Percentiles rank a stretch among this genome's conserved stretches.
Conservation (phyloP, 2,329 filamentous ascomycete species). For the Iodosphaeria phyllophila region DNA sequence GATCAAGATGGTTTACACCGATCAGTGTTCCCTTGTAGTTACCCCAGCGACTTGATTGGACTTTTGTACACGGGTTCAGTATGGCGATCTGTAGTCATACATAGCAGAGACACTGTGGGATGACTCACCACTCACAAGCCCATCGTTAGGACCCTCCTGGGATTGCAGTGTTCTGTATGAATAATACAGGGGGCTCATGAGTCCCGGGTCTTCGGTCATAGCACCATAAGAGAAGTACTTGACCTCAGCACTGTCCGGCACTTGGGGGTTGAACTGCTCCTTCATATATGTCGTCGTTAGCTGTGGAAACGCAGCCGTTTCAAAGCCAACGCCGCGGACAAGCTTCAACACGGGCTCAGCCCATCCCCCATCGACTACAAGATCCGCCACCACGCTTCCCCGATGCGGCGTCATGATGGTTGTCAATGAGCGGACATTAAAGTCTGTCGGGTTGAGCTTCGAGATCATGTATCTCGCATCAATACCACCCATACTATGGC, state of each 20-base stretch:
- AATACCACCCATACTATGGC: slow-evolving; percentile 49
- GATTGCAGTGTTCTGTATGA: slow-evolving; percentile 29
- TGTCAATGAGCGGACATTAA: slow-evolving; percentile 30
- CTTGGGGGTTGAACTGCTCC: slow-evolving; percentile 37
- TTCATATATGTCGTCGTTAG: slow-evolving; percentile 39
- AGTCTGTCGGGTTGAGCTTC: slow-evolving; percentile 24
- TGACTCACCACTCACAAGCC: slow-evolving; percentile 51
- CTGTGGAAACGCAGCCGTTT: slow-evolving; percentile 41
- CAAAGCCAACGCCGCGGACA: slow-evolving; percentile 30
- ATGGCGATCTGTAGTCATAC: too few species aligned
- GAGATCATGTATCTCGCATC: slow-evolving; percentile 49
- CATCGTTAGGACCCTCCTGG: slow-evolving; percentile 42
- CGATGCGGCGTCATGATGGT: slow-evolving; percentile 37
- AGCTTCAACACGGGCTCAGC: slow-evolving; percentile 27
- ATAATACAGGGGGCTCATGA: slow-evolving; percentile 42
- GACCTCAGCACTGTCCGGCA: slow-evolving; percentile 30
- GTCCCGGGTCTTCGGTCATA: slow-evolving; percentile 30
- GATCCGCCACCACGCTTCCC: slow-evolving; percentile 36
- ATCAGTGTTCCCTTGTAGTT: slow-evolving; percentile 44
- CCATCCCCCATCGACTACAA: slow-evolving; percentile 27
- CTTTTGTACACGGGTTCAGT: too few species aligned
- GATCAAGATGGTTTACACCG: slow-evolving; percentile 41
- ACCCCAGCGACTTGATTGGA: slow-evolving; percentile 42
- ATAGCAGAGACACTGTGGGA: too few species aligned
- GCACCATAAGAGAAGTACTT: slow-evolving; percentile 47